A percentile compares a stretch with the other conserved stretches of the same genome.
These are phyloP conservation scores for Pluteus cervinus DNA, from an alignment of 768 basidiomycete species.

Conservation along the genomic window DNA sequence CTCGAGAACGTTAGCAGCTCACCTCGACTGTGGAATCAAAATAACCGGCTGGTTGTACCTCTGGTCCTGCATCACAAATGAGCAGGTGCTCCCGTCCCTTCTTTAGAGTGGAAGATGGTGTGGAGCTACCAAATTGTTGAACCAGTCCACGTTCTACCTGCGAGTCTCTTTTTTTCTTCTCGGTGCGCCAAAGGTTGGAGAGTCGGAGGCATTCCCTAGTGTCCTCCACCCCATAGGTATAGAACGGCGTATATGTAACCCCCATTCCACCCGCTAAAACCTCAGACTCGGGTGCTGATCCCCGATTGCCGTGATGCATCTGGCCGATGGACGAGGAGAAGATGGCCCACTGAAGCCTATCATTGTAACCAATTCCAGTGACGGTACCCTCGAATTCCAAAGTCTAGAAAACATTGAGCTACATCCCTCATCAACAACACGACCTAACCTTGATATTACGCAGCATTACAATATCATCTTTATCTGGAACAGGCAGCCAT, in stretches of 20 bases:
- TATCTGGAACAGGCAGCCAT: conserved; percentile 44
- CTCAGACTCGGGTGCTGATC: conserved; percentile 29
- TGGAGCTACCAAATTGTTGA: neutral
- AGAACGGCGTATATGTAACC: conserved; percentile 37
- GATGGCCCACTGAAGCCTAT: conserved; percentile 49
- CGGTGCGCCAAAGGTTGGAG: conserved; percentile 45
- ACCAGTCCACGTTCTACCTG: conserved; percentile 6
- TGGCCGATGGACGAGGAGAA: conserved; percentile 35
- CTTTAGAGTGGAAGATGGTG: conserved; percentile 5
- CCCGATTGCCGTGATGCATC: conserved; percentile 30
- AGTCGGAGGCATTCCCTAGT: conserved; percentile 37
- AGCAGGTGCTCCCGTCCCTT: conserved; percentile 35
- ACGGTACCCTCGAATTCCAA: conserved; percentile 12
- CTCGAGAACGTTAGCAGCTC: conserved; percentile 10
- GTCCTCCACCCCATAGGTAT: conserved; percentile 30
- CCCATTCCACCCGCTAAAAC: conserved; percentile 30
- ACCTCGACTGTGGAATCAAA: conserved; percentile 66
- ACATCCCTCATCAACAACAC: neutral
- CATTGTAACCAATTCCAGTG: conserved; percentile 38
- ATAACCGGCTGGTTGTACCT: conserved; percentile 38
- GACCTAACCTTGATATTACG: conserved; percentile 40
- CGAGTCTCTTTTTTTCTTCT: conserved; percentile 17
- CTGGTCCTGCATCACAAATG: conserved; percentile 43
- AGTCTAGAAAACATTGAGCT: neutral
- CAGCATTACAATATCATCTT: conserved; percentile 47